Conservation (phyloP, 169 alveolate genomes). For the Plasmodium coatneyi region DNA sequence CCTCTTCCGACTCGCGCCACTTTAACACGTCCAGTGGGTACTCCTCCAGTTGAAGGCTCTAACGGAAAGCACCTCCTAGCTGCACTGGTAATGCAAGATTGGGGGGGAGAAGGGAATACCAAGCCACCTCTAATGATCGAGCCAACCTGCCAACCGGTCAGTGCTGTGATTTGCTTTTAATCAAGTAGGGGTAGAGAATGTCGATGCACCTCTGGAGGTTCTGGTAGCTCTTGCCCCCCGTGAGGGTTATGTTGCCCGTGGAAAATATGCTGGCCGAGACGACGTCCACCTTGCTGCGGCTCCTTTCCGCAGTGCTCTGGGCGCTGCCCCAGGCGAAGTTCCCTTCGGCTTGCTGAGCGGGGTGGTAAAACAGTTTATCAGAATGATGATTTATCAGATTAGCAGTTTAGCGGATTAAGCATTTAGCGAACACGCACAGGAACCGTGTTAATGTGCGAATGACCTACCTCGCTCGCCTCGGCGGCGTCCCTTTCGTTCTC, state of each 20-base stretch:
- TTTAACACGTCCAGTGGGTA: slow-evolving; percentile 17
- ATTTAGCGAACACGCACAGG: not conserved
- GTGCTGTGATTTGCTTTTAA: slow-evolving; percentile 65
- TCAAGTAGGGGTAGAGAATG: slow-evolving; percentile 51
- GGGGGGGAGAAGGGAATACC: not conserved
- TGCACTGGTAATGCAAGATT: no score
- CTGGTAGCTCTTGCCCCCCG: slow-evolving; percentile 80
- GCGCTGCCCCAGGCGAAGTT: slow-evolving; percentile 40
- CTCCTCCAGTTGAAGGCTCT: slow-evolving; percentile 2
- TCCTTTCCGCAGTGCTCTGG: not conserved
- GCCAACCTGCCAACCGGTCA: not conserved
- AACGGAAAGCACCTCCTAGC: not conserved
- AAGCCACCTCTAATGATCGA: no score
- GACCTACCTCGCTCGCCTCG: slow-evolving; percentile 26
- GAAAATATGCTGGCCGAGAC: slow-evolving; percentile 82
- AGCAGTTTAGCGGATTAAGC: not conserved
- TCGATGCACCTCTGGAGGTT: slow-evolving; percentile 57
- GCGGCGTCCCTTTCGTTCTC: slow-evolving; percentile 10
- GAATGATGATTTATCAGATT: not conserved
- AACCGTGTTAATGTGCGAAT: not conserved
- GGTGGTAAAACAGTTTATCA: not conserved
- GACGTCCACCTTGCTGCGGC: slow-evolving; percentile 76
- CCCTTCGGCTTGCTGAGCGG: slow-evolving; percentile 22
- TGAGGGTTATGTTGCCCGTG: slow-evolving; percentile 84
- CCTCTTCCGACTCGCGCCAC: slow-evolving; percentile 9